A percentile compares a stretch with the other conserved stretches of the same genome.
phyloP scores from a whole-genome alignment of 2,329 filamentous ascomycete genomes.

The Aureobasidium sp. region DNA sequence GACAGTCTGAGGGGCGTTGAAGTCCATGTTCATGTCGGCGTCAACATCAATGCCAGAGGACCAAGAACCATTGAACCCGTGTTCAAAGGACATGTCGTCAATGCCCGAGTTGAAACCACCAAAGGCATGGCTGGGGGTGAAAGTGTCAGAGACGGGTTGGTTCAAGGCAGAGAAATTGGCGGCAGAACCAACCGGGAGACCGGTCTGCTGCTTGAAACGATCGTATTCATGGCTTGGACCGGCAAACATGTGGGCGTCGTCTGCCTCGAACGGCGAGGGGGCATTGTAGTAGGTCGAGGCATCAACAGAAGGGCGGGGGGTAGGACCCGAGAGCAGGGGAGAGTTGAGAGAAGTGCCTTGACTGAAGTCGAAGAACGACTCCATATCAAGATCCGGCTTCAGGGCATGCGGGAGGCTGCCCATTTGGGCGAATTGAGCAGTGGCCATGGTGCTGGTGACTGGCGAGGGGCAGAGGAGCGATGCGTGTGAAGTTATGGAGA shows the following conservation, averaged over 20 bases:
- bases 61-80: slow-evolving; percentile 50
- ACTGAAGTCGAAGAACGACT: slow-evolving; percentile 36
- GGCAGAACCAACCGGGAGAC: slow-evolving; percentile 77
- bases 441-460: slow-evolving; percentile 15
- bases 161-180: slow-evolving; percentile 74
- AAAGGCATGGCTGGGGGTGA: slow-evolving; percentile 57
- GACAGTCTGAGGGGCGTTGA: slow-evolving; percentile 43
- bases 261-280: slow-evolving; percentile 28
- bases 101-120: slow-evolving; percentile 49
- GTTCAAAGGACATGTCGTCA: slow-evolving; percentile 60
- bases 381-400: slow-evolving; percentile 35
- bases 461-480: slow-evolving; percentile 13
- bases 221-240: slow-evolving; percentile 88
- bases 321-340: slow-evolving; percentile 25
- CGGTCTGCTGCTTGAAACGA: slow-evolving; percentile 91
- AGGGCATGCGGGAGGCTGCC: slow-evolving; percentile 20
- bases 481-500: slow-evolving; percentile 15
- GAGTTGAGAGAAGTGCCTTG: slow-evolving; percentile 23
- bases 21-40: slow-evolving; percentile 62
- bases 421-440: slow-evolving; percentile 21
- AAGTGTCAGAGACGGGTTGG: slow-evolving; percentile 30
- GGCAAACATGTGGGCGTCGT: slow-evolving; percentile 32
- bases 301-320: slow-evolving; percentile 20
- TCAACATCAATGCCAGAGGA: slow-evolving; percentile 45
- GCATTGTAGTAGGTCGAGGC: slow-evolving; percentile 22